A percentile compares a stretch with the other conserved stretches of the same genome.
These are phyloP conservation scores for Coemansia sp. DNA, from an alignment of 192 early-diverging fungal species.

Conservation along the genomic window DNA sequence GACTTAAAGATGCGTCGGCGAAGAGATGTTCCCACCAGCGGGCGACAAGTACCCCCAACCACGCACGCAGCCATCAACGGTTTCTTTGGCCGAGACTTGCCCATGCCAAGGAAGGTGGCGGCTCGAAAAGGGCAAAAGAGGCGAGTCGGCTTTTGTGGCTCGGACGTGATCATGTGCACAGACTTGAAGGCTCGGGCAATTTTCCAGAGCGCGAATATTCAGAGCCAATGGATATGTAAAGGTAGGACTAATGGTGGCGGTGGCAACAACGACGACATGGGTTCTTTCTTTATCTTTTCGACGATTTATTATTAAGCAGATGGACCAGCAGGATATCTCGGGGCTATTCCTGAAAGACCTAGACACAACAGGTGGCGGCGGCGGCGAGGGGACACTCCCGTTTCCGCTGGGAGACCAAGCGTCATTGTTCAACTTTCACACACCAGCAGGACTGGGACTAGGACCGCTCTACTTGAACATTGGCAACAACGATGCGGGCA, in stretches of 20 bases:
- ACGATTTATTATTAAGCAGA: neutral
- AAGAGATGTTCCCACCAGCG: neutral
- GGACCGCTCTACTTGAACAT: constrained; percentile 21
- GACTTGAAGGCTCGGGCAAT: neutral
- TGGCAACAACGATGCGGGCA: neutral
- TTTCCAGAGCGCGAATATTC: constrained; percentile 42
- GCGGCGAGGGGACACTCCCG: constrained; percentile 33
- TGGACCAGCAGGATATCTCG: neutral
- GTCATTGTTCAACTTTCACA: constrained; percentile 57
- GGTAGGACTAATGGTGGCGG: neutral
- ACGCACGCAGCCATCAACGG: neutral
- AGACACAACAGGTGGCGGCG: neutral
- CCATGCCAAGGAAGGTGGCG: neutral
- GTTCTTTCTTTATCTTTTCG: neutral
- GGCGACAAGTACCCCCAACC: neutral
- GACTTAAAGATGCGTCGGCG: neutral
- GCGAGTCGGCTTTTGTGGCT: neutral
- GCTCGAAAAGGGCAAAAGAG: neutral
- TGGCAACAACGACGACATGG: neutral
- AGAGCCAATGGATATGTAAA: constrained; percentile 27
- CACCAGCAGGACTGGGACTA: constrained; percentile 34
- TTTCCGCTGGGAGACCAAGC: constrained; percentile 52
- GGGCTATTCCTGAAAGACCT: constrained; percentile 11
- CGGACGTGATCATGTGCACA: constrained; percentile 1
- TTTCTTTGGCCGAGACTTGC: neutral